These are phyloP conservation scores for Phytomonas francai DNA, from an alignment of 208 protist genomes.

Conservation along the genomic window DNA sequence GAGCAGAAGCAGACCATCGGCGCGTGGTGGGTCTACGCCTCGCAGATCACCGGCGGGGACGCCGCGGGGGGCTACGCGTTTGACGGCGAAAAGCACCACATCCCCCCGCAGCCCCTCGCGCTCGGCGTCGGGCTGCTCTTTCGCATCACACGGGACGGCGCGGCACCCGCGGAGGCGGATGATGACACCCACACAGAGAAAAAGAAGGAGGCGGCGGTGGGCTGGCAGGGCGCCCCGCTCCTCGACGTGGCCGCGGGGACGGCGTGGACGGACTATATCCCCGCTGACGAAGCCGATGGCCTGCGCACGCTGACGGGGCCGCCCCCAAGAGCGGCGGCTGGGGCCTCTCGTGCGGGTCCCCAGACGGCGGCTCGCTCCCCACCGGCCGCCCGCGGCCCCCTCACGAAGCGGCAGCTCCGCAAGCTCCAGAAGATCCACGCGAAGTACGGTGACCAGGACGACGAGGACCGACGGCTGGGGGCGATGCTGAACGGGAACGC, in stretches of 20 bases:
- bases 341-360: not conserved
- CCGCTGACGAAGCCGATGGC: not conserved
- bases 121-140: constrained; percentile 66
- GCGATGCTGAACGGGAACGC: constrained; percentile 65
- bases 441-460: constrained; percentile 82
- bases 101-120: constrained; percentile 75
- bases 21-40: constrained; percentile 94
- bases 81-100: constrained; percentile 86
- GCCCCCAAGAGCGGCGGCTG: constrained; percentile 2
- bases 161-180: constrained; percentile 9
- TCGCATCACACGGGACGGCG: constrained; percentile 22
- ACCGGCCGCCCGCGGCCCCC: not conserved
- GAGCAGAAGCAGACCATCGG: constrained; percentile 86
- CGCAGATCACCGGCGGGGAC: constrained; percentile 59
- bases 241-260: not conserved
- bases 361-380: constrained; percentile 5
- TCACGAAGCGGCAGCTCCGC: constrained; percentile 52
- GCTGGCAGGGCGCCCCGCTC: not conserved
- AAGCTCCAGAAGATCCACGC: constrained; percentile 70
- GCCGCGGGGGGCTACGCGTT: constrained; percentile 66
- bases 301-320: constrained; percentile 10
- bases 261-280: not conserved
- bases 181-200: not conserved
- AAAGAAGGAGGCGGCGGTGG: not conserved
- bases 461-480: constrained; percentile 47